Evolutionary conservation across 345 rosid genomes (phyloP), one percentile per base, ranked within the genome.

Genomic region (Citrus medica): DNA sequence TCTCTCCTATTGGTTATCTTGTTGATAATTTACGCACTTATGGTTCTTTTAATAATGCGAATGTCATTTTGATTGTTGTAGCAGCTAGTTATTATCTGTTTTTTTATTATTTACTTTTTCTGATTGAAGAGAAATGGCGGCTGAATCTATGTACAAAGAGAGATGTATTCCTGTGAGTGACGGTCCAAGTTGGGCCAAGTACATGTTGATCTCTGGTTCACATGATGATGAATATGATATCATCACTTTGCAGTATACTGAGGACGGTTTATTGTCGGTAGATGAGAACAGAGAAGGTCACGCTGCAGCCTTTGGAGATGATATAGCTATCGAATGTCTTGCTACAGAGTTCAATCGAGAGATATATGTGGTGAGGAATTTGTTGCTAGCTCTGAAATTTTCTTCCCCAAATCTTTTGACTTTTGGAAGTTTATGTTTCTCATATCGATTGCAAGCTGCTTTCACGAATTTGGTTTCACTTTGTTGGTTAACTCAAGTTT

Each of bases 281-380:
- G 97, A 94, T 42, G 99, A 94, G 88, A 94, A 94, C 62, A 83
- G 95, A 77, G 82, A 78, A 58, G 99, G 99, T 6, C 95, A 84
- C 75, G 93, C 98, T 7, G 99, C 98, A 1, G 98, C 98, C 2
- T 96, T 96, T 66, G 99, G 99, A n/a, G 99, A 96, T 85, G 98
- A 96, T 74, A 92, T 96, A 27, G 99, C 99, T 2, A 94, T 96
- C 1, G 97, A 96, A 77, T 94, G 97, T 81, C 94, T 96, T 46
- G 99, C 98, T 14, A 96, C 98, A 19, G 98, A 96, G 89, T 94
- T 96, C 85, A 89, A 92, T 81, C 89, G 98, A 38, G 98, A 96
- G 85, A 89, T 96, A 65, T 96, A 85, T 80, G 98, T 94, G 83
- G 99, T 96, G 79, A 83, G 92, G 22, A 61, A 60, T 74, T 40